Base-by-base conservation (phyloP, 805 yeast genomes). In the Pichia phayaonensis region DNA sequence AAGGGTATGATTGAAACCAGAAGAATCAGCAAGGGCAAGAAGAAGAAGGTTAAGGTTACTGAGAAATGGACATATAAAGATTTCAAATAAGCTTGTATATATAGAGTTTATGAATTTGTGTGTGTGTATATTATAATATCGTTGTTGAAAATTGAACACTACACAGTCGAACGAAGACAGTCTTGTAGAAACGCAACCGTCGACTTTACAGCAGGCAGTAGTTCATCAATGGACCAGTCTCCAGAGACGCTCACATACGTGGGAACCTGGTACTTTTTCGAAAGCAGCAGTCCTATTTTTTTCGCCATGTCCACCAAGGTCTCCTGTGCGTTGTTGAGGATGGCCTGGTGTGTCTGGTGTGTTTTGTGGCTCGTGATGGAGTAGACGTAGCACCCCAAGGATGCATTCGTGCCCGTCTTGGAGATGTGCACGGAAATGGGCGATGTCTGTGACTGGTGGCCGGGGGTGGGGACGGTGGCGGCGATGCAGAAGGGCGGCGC, bases 11-110 rank as follows among this genome's bases (percentile, higher is more conserved):
- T 94, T 50, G 99, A 92, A 68, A 74, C 96, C 7, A 80, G 97
- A 69, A 77, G 83, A 38, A 81, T 79, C 51, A 75, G 74, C 57
- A 80, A 79, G 65, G 79, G 73, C 65, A 79, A 84, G 63, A 83
- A 79, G 64, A 84, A 83, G 62, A 75, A 81, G 58, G 84, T 77
- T 52, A 88, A 85, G 73, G 69, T 85, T 54, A 86, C 95, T 29
- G 97, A 92, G 67, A 92, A 90, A 70, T 89, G 95, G 95, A 78
- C 90, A 34, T 87, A 86, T 71, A 92, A 92, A 72, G 95, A 92
- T 69, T 87, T 86, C 63, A 83, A 84, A 69, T 84, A 72, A 29
- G 10, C 1, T 2, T 23, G 7, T 16, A 10, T 46, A 38, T 34
- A 23, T 24, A 24, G 26, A 8, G 31, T 27, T 27, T 24, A 24